Evolutionary conservation across 306 rosid genomes (phyloP).

Genomic region (Cucurbita argyrosperma): DNA sequence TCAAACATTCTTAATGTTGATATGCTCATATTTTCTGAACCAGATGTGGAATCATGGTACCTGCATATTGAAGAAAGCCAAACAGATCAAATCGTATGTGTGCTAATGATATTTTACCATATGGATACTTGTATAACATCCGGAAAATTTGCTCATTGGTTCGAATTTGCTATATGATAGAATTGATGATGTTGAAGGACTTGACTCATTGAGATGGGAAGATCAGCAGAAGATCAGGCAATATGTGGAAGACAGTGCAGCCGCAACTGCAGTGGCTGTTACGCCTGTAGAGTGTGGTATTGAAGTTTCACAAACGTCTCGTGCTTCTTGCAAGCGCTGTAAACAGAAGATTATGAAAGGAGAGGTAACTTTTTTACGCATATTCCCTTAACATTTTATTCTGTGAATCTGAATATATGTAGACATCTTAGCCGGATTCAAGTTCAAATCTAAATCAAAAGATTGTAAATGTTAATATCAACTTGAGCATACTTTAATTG

Average conservation of each 20-base stretch:
- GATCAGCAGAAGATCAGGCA: slow-evolving; percentile 77
- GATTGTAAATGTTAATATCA: too few species aligned
- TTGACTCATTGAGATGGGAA: slow-evolving; percentile 82
- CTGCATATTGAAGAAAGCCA: slow-evolving; percentile 67
- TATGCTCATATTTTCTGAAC: slow-evolving; percentile 7
- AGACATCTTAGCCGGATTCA: too few species aligned
- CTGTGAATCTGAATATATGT: not conserved
- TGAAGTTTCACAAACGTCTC: slow-evolving; percentile 69
- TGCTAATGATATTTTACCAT: slow-evolving; percentile 6
- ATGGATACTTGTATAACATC: slow-evolving; percentile 2
- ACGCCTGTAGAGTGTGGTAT: slow-evolving; percentile 28
- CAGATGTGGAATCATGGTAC: slow-evolving; percentile 95
- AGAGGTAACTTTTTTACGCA: slow-evolving; percentile 34
- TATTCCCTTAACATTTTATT: not conserved
- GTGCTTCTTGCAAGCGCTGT: slow-evolving; percentile 70
- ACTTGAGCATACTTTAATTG: too few species aligned
- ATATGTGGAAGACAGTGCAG: slow-evolving; percentile 39
- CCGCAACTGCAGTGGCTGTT: slow-evolving; percentile 13
- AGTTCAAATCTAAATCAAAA: not conserved
- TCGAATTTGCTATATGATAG: slow-evolving; percentile 20
- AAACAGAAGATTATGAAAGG: slow-evolving; percentile 61
- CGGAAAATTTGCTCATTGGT: not conserved
- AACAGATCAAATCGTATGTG: slow-evolving; percentile 80
- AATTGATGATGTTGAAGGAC: slow-evolving; percentile 74
- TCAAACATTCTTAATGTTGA: not conserved